Conservation (phyloP, 2,329 filamentous ascomycete species). For the Cercospora zeae-maydis region DNA sequence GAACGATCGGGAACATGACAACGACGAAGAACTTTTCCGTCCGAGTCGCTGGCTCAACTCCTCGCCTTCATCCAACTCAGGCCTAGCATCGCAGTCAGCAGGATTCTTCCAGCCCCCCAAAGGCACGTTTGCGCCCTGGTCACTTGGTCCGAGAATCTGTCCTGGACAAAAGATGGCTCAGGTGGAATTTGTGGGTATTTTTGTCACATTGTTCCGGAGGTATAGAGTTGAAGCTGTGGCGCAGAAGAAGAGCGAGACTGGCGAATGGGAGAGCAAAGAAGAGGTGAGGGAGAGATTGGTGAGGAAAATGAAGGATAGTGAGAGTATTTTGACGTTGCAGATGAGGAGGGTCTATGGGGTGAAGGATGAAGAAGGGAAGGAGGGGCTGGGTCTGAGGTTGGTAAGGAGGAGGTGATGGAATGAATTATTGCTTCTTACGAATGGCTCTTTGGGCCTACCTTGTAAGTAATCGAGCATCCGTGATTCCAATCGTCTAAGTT, state of each 20-base stretch:
- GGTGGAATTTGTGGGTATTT: constrained; percentile 52
- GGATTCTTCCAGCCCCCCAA: constrained; percentile 38
- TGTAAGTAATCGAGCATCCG: too few relatives aligned
- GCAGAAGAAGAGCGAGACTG: constrained; percentile 8
- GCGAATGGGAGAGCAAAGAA: constrained; percentile 14
- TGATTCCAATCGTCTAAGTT: too few relatives aligned
- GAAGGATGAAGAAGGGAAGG: constrained; percentile 4
- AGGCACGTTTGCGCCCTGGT: constrained; percentile 49
- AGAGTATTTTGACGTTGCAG: constrained; percentile 29
- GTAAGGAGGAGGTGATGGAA: constrained; percentile 9
- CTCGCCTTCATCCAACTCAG: not conserved
- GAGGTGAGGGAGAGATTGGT: constrained; percentile 26
- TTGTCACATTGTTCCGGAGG: constrained; percentile 39
- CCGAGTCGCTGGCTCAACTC: constrained; percentile 43
- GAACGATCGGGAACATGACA: not conserved
- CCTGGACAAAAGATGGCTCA: constrained; percentile 55
- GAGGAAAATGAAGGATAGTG: constrained; percentile 24
- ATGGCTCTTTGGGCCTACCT: too few relatives aligned
- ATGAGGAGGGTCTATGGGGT: constrained; percentile 30
- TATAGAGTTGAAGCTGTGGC: constrained; percentile 26
- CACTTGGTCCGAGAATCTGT: constrained; percentile 49
- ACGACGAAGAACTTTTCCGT: constrained; percentile 38
- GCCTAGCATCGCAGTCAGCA: not conserved
- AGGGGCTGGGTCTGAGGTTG: constrained; percentile 20
- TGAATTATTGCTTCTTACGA: too few relatives aligned